Evolutionary conservation across 2,329 filamentous ascomycete species (phyloP).

Genomic region (Dothistroma pini): DNA sequence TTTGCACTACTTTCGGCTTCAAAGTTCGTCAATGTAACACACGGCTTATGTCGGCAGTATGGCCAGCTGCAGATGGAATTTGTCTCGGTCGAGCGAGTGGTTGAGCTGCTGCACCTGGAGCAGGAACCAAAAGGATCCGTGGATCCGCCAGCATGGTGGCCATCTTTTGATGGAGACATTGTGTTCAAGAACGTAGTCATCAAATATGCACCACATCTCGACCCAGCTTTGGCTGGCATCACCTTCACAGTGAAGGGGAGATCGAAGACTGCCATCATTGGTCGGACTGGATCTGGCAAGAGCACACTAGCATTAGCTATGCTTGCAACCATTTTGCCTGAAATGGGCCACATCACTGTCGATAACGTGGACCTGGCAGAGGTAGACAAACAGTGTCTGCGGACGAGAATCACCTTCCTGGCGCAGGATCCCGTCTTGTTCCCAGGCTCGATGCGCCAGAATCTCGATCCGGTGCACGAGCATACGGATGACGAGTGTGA

Average conservation of each 20-base stretch:
- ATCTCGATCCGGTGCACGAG: slow-evolving; percentile 59
- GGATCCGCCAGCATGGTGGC: slow-evolving; percentile 72
- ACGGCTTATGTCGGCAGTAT: slow-evolving; percentile 72
- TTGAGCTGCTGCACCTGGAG: slow-evolving; percentile 75
- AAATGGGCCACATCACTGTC: slow-evolving; percentile 55
- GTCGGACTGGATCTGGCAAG: slow-evolving; percentile 79
- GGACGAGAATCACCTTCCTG: slow-evolving; percentile 62
- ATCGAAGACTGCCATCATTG: slow-evolving; percentile 73
- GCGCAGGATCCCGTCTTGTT: slow-evolving; percentile 66
- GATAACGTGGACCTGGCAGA: slow-evolving; percentile 59
- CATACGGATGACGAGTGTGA: slow-evolving; percentile 55
- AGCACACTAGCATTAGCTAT: slow-evolving; percentile 66
- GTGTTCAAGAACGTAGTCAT: slow-evolving; percentile 74
- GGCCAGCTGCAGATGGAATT: slow-evolving; percentile 89
- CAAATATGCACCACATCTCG: slow-evolving; percentile 72
- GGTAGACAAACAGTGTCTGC: slow-evolving; percentile 57
- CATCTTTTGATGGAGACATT: slow-evolving; percentile 66
- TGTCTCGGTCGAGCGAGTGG: slow-evolving; percentile 80
- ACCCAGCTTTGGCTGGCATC: slow-evolving; percentile 66
- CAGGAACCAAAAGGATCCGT: slow-evolving; percentile 67
- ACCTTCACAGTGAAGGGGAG: slow-evolving; percentile 73
- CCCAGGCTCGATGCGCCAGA: slow-evolving; percentile 57
- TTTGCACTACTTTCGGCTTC: slow-evolving; percentile 75
- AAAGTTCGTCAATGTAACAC: slow-evolving; percentile 66
- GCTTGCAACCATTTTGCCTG: slow-evolving; percentile 54